Evolutionary conservation across 352 stramenopile genomes (phyloP), one percentile per base, ranked within the genome.

Genomic region (Phytophthora multivora): DNA sequence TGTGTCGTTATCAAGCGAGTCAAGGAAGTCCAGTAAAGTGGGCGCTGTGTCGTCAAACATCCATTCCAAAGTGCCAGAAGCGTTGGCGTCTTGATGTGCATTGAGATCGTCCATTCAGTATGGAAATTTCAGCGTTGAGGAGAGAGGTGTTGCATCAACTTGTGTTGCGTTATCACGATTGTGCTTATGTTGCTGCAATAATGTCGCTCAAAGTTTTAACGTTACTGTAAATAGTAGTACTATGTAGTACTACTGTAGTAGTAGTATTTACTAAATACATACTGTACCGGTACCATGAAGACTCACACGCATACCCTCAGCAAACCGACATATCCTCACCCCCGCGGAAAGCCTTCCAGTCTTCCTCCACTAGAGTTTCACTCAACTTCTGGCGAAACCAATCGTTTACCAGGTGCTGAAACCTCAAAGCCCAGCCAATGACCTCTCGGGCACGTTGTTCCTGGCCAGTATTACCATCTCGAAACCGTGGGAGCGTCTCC

Each of bases 331-430:
- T 42, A 21, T 18, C 40, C 13, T 38, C 30, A 12, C 12, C 28
- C 30, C 39, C 52, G 13, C 26, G 35, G 25, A 69, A 70, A 18
- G 47, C 19, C 16, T 59, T 70, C 62, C 48, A 70, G 30, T 70
- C 62, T 51, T 70, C 62, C 33, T 66, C 62, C 11, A 66, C 47
- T n/a, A 70, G 26, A 50, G 57, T 45, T 16, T 70, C 62, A 31
- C 62, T 56, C 9, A 70, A n/a, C 15, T 18, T 66, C 23, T 56
- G 62, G 11, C 41, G 48, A 28, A 53, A 70, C 62, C 54, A 70
- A 21, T 65, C 47, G 16, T 52, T 56, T 39, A 39, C 28, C 47
- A 52, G 21, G 31, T 51, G 19, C 12, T 61, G 55, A 7, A 26
- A 66, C 26, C 43, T 60, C 5, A 30, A 25, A 6, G 42, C 49